Conservation (phyloP, 1,284 basidiomycete genomes). For the Boletus semigastroideus region DNA sequence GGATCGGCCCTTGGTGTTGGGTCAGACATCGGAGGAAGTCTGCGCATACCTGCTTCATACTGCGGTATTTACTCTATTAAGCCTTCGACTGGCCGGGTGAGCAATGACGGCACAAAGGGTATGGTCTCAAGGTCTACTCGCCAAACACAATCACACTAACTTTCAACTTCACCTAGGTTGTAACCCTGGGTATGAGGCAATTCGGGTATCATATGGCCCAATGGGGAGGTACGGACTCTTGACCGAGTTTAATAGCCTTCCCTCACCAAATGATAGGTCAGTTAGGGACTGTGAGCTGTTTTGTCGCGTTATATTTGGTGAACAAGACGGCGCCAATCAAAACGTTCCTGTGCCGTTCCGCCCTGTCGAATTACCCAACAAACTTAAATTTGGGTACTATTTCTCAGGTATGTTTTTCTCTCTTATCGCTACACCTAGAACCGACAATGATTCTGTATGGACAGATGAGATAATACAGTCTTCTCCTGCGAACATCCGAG, state of each 20-base stretch:
- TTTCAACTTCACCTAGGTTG: conserved; percentile 37
- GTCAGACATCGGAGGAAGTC: conserved; percentile 73
- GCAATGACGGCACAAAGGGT: conserved; percentile 50
- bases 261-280: conserved; percentile 40
- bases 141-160: conserved; percentile 1
- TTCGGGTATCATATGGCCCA: conserved; percentile 63
- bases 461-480: conserved; percentile 64
- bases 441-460: background rate
- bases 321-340: conserved; percentile 40
- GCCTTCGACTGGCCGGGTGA: conserved; percentile 58
- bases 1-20: conserved; percentile 80
- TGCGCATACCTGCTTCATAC: conserved; percentile 79
- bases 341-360: conserved; percentile 61
- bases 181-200: conserved; percentile 65
- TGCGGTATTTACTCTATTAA: conserved; percentile 84
- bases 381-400: conserved; percentile 75
- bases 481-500: conserved; percentile 78
- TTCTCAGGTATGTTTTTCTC: conserved; percentile 46
- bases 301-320: conserved; percentile 55
- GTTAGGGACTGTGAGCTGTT: conserved; percentile 67
- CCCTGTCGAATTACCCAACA: conserved; percentile 51
- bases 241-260: background rate
- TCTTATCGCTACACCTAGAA: background rate
- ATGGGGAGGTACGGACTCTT: conserved; percentile 59
- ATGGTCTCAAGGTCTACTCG: conserved; percentile 11